A percentile compares a stretch with the other conserved stretches of the same genome.
Conservation (phyloP, 257 asterid species). For the Solanum habrochaites region DNA sequence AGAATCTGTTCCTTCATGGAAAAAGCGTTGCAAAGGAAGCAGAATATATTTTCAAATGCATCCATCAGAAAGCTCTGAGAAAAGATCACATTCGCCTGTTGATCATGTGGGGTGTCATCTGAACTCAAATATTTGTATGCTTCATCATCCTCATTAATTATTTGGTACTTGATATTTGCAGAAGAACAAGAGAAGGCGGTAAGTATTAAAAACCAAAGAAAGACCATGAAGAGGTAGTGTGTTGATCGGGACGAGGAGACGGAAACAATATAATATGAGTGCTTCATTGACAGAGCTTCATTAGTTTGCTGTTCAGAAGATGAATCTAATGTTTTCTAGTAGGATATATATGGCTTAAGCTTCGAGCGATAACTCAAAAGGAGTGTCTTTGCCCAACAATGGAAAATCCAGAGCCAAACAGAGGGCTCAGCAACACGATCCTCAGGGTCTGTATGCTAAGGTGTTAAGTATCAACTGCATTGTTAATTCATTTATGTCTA, state of each 20-base stretch:
- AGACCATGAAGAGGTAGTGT: constrained; percentile 27
- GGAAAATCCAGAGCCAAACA: constrained; percentile 40
- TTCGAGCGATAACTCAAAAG: constrained; percentile 23
- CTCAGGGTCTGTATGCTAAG: constrained; percentile 91
- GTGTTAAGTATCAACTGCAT: constrained; percentile 23
- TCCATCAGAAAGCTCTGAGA: constrained; percentile 19
- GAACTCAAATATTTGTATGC: neutral
- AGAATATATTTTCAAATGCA: constrained; percentile 2
- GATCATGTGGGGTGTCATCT: neutral
- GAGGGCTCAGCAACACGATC: constrained; percentile 76
- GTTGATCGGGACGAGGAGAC: constrained; percentile 6
- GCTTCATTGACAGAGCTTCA: constrained; percentile 20
- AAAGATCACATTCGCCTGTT: constrained; percentile 24
- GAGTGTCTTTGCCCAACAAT: constrained; percentile 11
- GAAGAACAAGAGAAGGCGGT: constrained; percentile 19
- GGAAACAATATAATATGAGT: neutral
- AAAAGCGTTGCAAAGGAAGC: neutral
- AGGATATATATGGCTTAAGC: constrained; percentile 25
- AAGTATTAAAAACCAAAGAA: constrained; percentile 19
- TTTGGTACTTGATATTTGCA: constrained; percentile 4
- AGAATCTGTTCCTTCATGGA: constrained; percentile 7
- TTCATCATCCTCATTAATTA: neutral
- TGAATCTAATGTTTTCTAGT: constrained; percentile 32
- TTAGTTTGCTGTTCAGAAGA: constrained; percentile 44
- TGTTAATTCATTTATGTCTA: neutral